phyloP scores from a whole-genome alignment of 768 basidiomycete species.

The Sporobolomyces roseus region DNA sequence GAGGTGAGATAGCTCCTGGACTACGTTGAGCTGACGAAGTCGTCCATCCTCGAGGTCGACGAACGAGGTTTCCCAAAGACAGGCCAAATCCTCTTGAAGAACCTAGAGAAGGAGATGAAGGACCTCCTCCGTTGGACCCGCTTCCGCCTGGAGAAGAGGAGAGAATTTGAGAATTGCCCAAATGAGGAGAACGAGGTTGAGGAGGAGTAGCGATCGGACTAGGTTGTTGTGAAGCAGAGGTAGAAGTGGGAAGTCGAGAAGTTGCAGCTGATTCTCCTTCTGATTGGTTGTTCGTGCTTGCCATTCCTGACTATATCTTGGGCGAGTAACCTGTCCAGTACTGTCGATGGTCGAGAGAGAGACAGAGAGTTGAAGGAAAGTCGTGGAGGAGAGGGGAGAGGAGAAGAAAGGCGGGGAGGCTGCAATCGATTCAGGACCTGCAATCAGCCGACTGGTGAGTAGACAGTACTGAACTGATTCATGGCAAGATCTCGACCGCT shows the following conservation, averaged over 20 bases:
- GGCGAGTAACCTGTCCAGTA: too few relatives aligned
- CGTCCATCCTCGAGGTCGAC: slow-evolving; percentile 35
- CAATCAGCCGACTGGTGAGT: too few relatives aligned
- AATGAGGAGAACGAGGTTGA: background rate
- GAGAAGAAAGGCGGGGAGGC: too few relatives aligned
- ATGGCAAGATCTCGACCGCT: too few relatives aligned
- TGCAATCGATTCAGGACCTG: too few relatives aligned
- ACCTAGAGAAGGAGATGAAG: slow-evolving; percentile 15
- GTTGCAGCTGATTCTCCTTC: background rate
- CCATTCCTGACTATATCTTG: too few relatives aligned
- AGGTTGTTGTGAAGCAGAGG: background rate
- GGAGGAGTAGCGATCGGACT: too few relatives aligned
- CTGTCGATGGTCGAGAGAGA: too few relatives aligned
- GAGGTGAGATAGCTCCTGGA: slow-evolving; percentile 17
- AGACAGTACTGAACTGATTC: too few relatives aligned
- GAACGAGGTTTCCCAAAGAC: slow-evolving; percentile 31
- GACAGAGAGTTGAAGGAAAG: background rate
- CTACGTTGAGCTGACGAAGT: slow-evolving; percentile 24
- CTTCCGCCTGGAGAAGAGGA: background rate
- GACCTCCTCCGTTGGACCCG: background rate
- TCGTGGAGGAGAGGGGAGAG: too few relatives aligned
- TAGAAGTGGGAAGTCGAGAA: slow-evolving; percentile 16
- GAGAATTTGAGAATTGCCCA: background rate
- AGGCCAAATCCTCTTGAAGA: slow-evolving; percentile 35
- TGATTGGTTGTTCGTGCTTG: too few relatives aligned